Percentiles rank a stretch among this genome's conserved stretches.
These are phyloP conservation scores for Aphanocladium album DNA, from an alignment of 2,329 filamentous ascomycete genomes.

Conservation along the genomic window DNA sequence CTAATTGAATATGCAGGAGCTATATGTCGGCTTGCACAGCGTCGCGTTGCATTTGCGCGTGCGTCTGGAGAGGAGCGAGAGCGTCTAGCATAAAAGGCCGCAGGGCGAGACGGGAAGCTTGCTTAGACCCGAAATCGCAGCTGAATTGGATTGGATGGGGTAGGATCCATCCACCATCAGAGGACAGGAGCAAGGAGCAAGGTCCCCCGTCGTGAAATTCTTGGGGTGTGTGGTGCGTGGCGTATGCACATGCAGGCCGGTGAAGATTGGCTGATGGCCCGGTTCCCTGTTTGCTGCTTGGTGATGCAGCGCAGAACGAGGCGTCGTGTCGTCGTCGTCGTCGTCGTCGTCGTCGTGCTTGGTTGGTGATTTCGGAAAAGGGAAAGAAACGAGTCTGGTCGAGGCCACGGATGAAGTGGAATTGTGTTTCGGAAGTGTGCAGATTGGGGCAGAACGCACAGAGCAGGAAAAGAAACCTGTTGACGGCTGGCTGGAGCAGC, in stretches of 20 bases:
- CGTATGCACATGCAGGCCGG: conserved; percentile 5
- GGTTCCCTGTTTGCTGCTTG: not conserved
- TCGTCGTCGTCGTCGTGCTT: no score
- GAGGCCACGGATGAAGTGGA: not conserved
- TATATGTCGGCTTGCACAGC: not conserved
- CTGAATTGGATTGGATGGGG: not conserved
- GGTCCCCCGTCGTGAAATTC: not conserved
- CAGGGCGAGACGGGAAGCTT: not conserved
- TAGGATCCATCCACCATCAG: not conserved
- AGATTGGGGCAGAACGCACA: not conserved
- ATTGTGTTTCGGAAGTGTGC: not conserved
- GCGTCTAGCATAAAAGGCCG: not conserved
- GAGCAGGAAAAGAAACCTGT: not conserved
- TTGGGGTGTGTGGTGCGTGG: not conserved
- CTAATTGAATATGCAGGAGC: not conserved
- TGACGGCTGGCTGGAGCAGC: not conserved
- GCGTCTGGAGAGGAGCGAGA: not conserved
- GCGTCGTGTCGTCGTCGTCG: no score
- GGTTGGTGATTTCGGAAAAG: not conserved
- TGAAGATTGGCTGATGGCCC: not conserved
- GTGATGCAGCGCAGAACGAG: not conserved
- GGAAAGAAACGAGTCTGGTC: not conserved
- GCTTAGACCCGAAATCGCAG: not conserved
- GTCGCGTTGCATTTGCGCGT: conserved; percentile 7
- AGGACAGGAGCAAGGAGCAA: not conserved